Evolutionary conservation across 2,329 filamentous ascomycete species (phyloP).

Genomic region (Sporothrix humicola): DNA sequence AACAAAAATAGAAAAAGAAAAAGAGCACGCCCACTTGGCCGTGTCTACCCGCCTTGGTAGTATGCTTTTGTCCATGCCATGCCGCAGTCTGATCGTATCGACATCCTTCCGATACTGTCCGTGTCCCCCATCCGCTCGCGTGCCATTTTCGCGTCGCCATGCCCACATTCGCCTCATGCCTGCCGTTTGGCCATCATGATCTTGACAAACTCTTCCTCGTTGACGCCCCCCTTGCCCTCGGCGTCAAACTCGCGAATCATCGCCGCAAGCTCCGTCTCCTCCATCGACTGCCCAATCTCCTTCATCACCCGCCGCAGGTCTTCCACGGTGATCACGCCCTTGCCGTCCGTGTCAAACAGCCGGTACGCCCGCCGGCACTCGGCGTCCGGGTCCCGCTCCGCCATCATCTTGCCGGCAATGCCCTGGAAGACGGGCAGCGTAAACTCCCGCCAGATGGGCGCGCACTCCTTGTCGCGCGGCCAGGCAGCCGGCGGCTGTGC

Average conservation of each 20-base stretch:
- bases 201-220: constrained; percentile 71
- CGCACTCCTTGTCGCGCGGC: constrained; percentile 59
- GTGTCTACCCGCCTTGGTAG: background rate
- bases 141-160: too few relatives aligned
- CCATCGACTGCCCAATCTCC: constrained; percentile 89
- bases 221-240: constrained; percentile 83
- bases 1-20: background rate
- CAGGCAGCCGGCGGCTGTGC: constrained; percentile 72
- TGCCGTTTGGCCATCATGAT: constrained; percentile 57
- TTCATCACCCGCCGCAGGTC: constrained; percentile 86
- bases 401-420: constrained; percentile 79
- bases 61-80: constrained; percentile 16
- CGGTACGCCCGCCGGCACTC: constrained; percentile 91
- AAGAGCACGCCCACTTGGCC: background rate
- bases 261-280: constrained; percentile 87
- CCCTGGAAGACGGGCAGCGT: constrained; percentile 74
- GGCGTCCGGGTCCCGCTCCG: constrained; percentile 82
- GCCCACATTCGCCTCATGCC: constrained; percentile 12
- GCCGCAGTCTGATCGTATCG: background rate
- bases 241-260: constrained; percentile 99
- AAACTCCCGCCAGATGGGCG: constrained; percentile 72
- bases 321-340: constrained; percentile 86
- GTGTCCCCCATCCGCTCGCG: background rate
- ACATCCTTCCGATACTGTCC: background rate
- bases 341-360: constrained; percentile 90